These are phyloP conservation scores for Chytriomyces hyalinus DNA, from an alignment of 192 early-diverging fungal species.

Conservation along the genomic window DNA sequence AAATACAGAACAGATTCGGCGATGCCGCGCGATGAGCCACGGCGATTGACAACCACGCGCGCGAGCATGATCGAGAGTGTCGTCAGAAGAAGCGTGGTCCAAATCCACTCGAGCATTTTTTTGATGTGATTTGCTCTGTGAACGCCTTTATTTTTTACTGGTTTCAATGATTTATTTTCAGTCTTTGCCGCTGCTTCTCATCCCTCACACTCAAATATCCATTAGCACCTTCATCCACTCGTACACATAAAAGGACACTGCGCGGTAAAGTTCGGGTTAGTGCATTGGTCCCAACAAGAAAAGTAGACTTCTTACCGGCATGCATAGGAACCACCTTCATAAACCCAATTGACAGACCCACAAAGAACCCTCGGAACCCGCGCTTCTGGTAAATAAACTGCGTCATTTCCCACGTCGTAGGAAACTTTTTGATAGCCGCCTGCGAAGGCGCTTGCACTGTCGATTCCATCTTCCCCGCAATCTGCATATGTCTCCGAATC, in stretches of 20 bases:
- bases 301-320: conserved; percentile 44
- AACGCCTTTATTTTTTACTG: too few species aligned
- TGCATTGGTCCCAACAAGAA: not conserved
- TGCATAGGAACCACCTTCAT: conserved; percentile 95
- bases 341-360: conserved; percentile 96
- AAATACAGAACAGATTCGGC: not conserved
- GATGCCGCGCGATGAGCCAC: too few species aligned
- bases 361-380: conserved; percentile 88
- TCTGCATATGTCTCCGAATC: conserved; percentile 69
- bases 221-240: conserved; percentile 72
- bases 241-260: conserved; percentile 86
- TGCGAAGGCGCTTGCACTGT: not conserved
- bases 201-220: conserved; percentile 32
- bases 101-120: too few species aligned
- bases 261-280: not conserved
- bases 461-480: conserved; percentile 42
- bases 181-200: too few species aligned
- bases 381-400: conserved; percentile 65
- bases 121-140: too few species aligned
- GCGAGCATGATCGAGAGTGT: too few species aligned
- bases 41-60: too few species aligned
- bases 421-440: conserved; percentile 19
- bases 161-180: too few species aligned
- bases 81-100: too few species aligned
- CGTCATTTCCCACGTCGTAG: conserved; percentile 58